Percentiles rank a stretch among this genome's conserved stretches.
These are phyloP conservation scores for Kuraishia ogatae DNA, from an alignment of 805 yeast species.

Conservation along the genomic window DNA sequence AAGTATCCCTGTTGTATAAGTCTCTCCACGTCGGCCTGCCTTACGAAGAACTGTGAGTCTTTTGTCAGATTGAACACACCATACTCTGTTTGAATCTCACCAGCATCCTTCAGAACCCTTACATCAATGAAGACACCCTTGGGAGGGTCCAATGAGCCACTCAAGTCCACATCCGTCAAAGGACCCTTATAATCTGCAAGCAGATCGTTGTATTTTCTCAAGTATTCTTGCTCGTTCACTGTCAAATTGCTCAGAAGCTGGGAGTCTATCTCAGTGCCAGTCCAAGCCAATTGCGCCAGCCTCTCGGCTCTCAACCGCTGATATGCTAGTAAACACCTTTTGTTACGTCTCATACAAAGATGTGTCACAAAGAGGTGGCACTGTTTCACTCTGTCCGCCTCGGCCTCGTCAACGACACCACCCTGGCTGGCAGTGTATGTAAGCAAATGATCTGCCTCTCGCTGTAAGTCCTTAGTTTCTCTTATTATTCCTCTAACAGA, in stretches of 20 bases:
- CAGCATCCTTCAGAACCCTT: conserved; percentile 87
- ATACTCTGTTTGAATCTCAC: conserved; percentile 95
- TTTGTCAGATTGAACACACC: conserved; percentile 91
- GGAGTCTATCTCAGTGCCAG: conserved; percentile 40
- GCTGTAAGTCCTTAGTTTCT: conserved; percentile 60
- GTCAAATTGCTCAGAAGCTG: conserved; percentile 44
- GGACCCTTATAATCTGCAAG: conserved; percentile 70
- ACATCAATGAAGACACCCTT: conserved; percentile 89
- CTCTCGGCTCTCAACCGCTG: conserved; percentile 62
- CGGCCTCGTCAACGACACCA: conserved; percentile 15
- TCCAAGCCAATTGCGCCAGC: conserved; percentile 67
- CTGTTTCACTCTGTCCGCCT: conserved; percentile 38
- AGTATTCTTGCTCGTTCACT: conserved; percentile 74
- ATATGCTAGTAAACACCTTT: conserved; percentile 82
- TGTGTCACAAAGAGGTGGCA: conserved; percentile 64
- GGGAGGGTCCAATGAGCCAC: conserved; percentile 90
- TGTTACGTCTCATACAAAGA: conserved; percentile 77
- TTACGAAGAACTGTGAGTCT: conserved; percentile 88
- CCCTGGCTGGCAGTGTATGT: conserved; percentile 6
- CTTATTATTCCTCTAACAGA: conserved; percentile 58
- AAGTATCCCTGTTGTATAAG: conserved; percentile 90
- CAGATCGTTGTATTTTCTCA: conserved; percentile 60
- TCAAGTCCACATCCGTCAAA: conserved; percentile 74
- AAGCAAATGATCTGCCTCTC: conserved; percentile 42
- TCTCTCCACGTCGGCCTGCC: conserved; percentile 91